These are phyloP conservation scores for Gamsiella multidivaricata DNA, from an alignment of 192 early-diverging fungal genomes.

Conservation along the genomic window DNA sequence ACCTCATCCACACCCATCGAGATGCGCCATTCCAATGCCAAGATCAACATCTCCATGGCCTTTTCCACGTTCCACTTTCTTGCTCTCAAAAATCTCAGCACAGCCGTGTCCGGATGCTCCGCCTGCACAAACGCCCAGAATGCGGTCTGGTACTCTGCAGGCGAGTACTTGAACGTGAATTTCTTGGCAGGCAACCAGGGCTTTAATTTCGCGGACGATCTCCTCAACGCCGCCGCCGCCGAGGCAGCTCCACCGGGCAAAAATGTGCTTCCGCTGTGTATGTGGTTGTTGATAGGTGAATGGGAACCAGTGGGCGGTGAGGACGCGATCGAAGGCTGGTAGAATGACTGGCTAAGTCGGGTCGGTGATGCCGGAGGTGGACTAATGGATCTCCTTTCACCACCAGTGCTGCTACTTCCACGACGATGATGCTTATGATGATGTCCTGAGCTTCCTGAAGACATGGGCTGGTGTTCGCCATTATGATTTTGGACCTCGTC, in stretches of 20 bases:
- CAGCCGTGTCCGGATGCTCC: slow-evolving; percentile 77
- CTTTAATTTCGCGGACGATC: slow-evolving; percentile 43
- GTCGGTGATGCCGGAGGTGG: slow-evolving; percentile 42
- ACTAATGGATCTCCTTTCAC: slow-evolving; percentile 18
- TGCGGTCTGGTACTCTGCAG: slow-evolving; percentile 59
- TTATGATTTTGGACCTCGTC: neutral
- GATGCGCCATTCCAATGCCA: slow-evolving; percentile 78
- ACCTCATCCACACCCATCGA: slow-evolving; percentile 61
- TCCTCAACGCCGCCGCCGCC: slow-evolving; percentile 34
- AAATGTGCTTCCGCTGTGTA: neutral
- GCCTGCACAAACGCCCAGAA: slow-evolving; percentile 71
- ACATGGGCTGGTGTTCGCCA: slow-evolving; percentile 1
- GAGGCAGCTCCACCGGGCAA: slow-evolving; percentile 36
- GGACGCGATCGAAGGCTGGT: slow-evolving; percentile 40
- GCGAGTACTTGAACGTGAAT: slow-evolving; percentile 47
- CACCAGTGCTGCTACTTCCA: neutral
- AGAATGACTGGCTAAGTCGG: slow-evolving; percentile 30
- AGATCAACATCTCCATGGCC: slow-evolving; percentile 77
- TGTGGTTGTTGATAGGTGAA: slow-evolving; percentile 17
- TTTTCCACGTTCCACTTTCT: slow-evolving; percentile 87
- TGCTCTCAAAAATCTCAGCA: slow-evolving; percentile 85
- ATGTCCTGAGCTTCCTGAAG: slow-evolving; percentile 21
- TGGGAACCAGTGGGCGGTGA: slow-evolving; percentile 10
- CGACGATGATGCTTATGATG: neutral
- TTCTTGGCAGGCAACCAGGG: slow-evolving; percentile 49